These are phyloP conservation scores for Neoboletus subvelutipes DNA, from an alignment of 768 basidiomycete species.

Conservation along the genomic window DNA sequence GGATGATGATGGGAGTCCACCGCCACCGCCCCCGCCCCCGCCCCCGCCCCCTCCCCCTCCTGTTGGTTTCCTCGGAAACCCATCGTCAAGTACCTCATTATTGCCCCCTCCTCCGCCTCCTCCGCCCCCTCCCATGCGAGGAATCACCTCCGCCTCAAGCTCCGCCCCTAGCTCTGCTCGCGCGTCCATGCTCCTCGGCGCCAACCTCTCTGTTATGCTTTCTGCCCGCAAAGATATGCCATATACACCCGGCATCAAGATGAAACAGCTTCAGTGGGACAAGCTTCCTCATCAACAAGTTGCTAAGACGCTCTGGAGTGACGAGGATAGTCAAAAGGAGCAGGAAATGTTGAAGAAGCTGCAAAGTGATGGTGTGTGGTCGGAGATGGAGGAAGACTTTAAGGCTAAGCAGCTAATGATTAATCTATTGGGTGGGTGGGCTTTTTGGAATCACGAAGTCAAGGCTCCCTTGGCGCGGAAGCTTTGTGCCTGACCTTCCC, in stretches of 20 bases:
- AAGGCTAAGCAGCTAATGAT: constrained; percentile 94
- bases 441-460: neutral
- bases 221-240: constrained; percentile 81
- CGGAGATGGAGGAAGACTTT: constrained; percentile 97
- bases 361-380: constrained; percentile 84
- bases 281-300: constrained; percentile 91
- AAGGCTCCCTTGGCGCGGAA: neutral
- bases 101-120: constrained; percentile 39
- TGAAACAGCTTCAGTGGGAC: constrained; percentile 99
- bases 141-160: constrained; percentile 33
- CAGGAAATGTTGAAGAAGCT: constrained; percentile 80
- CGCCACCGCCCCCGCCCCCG: constrained; percentile 31
- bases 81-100: constrained; percentile 21
- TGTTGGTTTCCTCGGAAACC: constrained; percentile 31
- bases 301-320: constrained; percentile 81
- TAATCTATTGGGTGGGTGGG: constrained; percentile 71
- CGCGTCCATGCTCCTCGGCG: constrained; percentile 57
- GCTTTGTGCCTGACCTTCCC: constrained; percentile 8
- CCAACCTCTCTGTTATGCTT: constrained; percentile 54
- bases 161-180: constrained; percentile 51
- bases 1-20: constrained; percentile 23
- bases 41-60: constrained; percentile 39
- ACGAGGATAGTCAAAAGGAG: constrained; percentile 63
- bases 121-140: constrained; percentile 34
- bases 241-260: constrained; percentile 82